Base-by-base conservation (phyloP, 2,329 filamentous ascomycete genomes). In the Colletotrichum phormii region DNA sequence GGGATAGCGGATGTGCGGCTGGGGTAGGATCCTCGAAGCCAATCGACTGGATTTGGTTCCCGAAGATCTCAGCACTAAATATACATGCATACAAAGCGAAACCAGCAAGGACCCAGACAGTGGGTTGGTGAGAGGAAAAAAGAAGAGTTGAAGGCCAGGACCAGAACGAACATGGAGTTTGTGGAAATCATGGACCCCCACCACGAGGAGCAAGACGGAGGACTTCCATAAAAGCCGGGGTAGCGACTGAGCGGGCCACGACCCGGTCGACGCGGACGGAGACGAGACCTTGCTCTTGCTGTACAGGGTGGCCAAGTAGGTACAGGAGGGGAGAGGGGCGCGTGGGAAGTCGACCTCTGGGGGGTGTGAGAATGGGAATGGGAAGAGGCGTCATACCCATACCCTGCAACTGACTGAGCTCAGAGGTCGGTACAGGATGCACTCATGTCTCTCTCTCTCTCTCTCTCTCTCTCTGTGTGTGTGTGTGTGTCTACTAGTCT, bases 31-130 rank as follows among this genome's bases (percentile, higher is more conserved):
- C 57, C 57, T 37, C n/a, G 51, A 58, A 57, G 57, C 55, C 35
- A 73, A 59, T 58, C 57, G 67, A 57, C 51, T 71, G 55, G 35
- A 71, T 67, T 67, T 61, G 67, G 67, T 54, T 51, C 42, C 62
- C 60, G 60, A 62, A 71, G 71, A 73, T 73, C 67, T 71, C n/a
- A 66, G 67, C 64, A 67, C 71, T 71, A 73, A 73, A 73, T 73
- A 73, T 65, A 73, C 67, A 58, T 58, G 62, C 67, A 65, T 64
- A 37, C 49, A 66, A 61, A 67, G 64, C 59, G 49, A 71, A 63
- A 71, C 67, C 53, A 65, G 66, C 70, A 62, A 62, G 60, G 70
- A 70, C 54, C 54, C 60, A 61, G 46, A 67, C 35, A 57, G 70
- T 72, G 70, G 70, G 60, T 61, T 70, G 22, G 13, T 64, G 24